These are phyloP conservation scores for barley (Hordeum vulgare) DNA, from an alignment of 176 grass and related monocot species.

Conservation along the genomic window DNA sequence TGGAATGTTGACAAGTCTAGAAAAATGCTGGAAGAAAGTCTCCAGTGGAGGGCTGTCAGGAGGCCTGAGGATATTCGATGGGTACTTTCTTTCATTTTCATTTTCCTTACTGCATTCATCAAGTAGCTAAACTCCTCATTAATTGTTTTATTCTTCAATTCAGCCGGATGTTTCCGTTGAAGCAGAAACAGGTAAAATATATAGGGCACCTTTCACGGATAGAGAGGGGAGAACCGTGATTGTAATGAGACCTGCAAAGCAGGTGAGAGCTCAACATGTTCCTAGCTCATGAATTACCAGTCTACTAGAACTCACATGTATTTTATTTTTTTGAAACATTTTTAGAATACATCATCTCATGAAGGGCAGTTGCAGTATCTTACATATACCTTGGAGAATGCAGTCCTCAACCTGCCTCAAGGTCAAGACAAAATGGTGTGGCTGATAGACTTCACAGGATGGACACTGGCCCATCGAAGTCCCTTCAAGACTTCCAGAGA, in stretches of 20 bases:
- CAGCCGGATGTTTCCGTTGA: conserved; percentile 65
- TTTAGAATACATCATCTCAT: conserved; percentile 72
- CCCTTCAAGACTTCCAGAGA: conserved; percentile 77
- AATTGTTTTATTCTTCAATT: background rate
- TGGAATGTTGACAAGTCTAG: conserved; percentile 65
- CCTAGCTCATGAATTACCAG: background rate
- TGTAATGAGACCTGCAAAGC: conserved; percentile 62
- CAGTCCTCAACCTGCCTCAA: conserved; percentile 54
- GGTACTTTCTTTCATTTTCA: conserved; percentile 26
- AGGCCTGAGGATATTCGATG: conserved; percentile 75
- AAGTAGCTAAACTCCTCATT: background rate
- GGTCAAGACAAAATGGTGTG: conserved; percentile 78
- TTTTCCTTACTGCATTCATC: background rate
- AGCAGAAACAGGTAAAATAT: conserved; percentile 80
- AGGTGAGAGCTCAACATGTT: conserved; percentile 33
- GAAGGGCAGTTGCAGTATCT: conserved; percentile 60
- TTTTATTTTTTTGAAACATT: background rate
- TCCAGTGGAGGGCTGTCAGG: conserved; percentile 71
- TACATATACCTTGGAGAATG: conserved; percentile 82
- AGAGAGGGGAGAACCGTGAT: conserved; percentile 67
- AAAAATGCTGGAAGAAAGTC: conserved; percentile 86
- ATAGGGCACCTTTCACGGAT: conserved; percentile 65
- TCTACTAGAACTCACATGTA: background rate
- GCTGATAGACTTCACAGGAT: conserved; percentile 90
- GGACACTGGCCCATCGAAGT: conserved; percentile 58